Evolutionary conservation across 805 yeast genomes (phyloP).

Genomic region (Blastobotrys terrestris): DNA sequence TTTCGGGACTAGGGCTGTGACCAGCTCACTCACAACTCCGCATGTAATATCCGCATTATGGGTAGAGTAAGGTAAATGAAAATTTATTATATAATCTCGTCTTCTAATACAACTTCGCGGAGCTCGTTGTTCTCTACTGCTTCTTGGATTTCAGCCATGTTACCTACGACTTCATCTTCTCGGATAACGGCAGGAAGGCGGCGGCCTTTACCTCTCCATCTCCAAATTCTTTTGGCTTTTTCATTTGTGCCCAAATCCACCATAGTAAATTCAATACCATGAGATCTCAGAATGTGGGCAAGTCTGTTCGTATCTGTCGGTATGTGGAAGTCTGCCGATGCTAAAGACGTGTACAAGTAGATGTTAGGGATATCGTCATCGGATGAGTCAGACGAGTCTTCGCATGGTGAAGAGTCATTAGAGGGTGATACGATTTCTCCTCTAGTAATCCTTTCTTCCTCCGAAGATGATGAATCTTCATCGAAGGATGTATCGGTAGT

Average conservation of each 20-base stretch:
- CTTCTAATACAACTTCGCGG: slow-evolving; percentile 18
- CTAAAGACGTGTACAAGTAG: slow-evolving; percentile 75
- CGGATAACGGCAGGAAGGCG: slow-evolving; percentile 80
- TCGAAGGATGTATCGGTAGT: background rate
- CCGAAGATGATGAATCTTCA: background rate
- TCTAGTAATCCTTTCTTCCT: background rate
- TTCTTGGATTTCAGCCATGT: slow-evolving; percentile 79
- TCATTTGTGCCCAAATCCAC: slow-evolving; percentile 85
- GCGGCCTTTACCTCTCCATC: slow-evolving; percentile 59
- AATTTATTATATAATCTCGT: slow-evolving; percentile 4
- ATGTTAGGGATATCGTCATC: slow-evolving; percentile 30
- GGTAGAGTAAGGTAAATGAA: too few species aligned
- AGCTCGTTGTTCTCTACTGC: slow-evolving; percentile 55
- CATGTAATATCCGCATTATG: too few species aligned
- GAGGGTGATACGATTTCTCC: background rate
- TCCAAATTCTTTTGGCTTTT: slow-evolving; percentile 80
- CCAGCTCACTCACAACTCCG: too few species aligned
- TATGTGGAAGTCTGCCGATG: slow-evolving; percentile 75
- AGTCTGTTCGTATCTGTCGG: slow-evolving; percentile 71
- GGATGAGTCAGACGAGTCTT: slow-evolving; percentile 2
- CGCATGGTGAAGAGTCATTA: background rate
- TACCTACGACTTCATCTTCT: slow-evolving; percentile 77
- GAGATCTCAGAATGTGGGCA: slow-evolving; percentile 67
- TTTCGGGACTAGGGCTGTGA: too few species aligned
- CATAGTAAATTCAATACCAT: slow-evolving; percentile 57